These are phyloP conservation scores for Sugiyamaella qingdaonensis DNA, from an alignment of 805 yeast genomes.

Conservation along the genomic window DNA sequence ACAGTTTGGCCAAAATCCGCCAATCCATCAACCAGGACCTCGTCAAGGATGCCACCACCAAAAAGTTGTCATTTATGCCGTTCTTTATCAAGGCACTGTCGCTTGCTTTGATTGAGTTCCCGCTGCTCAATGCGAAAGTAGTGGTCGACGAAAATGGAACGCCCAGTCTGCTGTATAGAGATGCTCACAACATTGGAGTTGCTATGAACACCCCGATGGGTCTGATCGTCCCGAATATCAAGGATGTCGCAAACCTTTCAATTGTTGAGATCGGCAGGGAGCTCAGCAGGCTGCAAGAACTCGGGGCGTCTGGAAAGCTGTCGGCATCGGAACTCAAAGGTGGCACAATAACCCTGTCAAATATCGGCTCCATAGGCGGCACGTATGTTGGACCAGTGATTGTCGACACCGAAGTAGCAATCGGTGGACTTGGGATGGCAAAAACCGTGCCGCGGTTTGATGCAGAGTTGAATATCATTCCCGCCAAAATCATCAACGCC, in stretches of 20 bases:
- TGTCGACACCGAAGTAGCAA: slow-evolving; percentile 32
- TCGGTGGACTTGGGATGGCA: slow-evolving; percentile 32
- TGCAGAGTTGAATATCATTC: slow-evolving; percentile 23
- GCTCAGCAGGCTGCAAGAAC: slow-evolving; percentile 27
- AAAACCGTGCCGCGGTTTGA: slow-evolving; percentile 29
- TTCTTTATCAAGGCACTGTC: slow-evolving; percentile 35
- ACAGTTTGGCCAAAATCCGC: slow-evolving; percentile 26
- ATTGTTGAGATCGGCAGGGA: slow-evolving; percentile 31
- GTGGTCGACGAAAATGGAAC: slow-evolving; percentile 16
- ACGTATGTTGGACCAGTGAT: slow-evolving; percentile 34
- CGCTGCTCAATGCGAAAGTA: slow-evolving; percentile 29
- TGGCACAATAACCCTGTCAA: slow-evolving; percentile 33
- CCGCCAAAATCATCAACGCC: slow-evolving; percentile 27
- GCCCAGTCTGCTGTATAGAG: slow-evolving; percentile 26
- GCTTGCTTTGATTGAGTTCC: slow-evolving; percentile 27
- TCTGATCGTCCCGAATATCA: slow-evolving; percentile 33
- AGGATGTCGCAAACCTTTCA: slow-evolving; percentile 25
- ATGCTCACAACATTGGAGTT: slow-evolving; percentile 31
- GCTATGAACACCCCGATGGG: slow-evolving; percentile 36
- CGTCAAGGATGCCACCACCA: slow-evolving; percentile 4
- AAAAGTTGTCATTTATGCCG: slow-evolving; percentile 32
- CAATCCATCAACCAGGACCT: slow-evolving; percentile 22
- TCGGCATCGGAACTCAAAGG: slow-evolving; percentile 28
- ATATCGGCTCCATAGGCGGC: slow-evolving; percentile 35
- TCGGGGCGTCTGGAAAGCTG: slow-evolving; percentile 27